Conservation (phyloP, 2,329 filamentous ascomycete genomes). For the Drechslerella dactyloides region DNA sequence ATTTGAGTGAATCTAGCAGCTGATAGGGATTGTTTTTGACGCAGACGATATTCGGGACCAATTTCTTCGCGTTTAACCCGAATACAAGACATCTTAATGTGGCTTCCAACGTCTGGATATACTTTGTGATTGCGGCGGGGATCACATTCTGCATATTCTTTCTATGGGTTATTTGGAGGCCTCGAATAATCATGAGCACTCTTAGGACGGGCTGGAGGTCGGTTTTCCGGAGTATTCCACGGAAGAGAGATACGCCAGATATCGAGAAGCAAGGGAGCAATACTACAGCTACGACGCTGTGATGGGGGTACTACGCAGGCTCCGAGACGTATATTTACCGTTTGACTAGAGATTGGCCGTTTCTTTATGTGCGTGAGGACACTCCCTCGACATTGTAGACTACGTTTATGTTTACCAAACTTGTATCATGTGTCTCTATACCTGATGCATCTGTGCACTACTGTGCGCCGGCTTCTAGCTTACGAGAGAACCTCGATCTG, state of each 20-base stretch:
- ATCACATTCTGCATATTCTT: slow-evolving; percentile 8
- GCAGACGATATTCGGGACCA: slow-evolving; percentile 34
- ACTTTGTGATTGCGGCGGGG: slow-evolving; percentile 30
- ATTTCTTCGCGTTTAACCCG: slow-evolving; percentile 29
- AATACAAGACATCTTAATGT: slow-evolving; percentile 22
- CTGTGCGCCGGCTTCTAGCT: background rate
- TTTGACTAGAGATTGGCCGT: no score
- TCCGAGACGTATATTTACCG: no score
- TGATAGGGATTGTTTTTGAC: background rate
- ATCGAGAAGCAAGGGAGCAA: slow-evolving; percentile 9
- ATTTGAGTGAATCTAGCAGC: background rate
- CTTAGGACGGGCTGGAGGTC: background rate
- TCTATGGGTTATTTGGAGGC: slow-evolving; percentile 16
- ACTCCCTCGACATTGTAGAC: background rate
- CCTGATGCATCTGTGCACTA: background rate
- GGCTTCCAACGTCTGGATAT: slow-evolving; percentile 38
- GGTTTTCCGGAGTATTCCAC: background rate
- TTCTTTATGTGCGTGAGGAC: no score
- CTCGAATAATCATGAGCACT: background rate
- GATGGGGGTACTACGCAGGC: no score
- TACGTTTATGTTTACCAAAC: no score
- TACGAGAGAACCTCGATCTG: no score
- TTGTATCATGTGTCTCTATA: background rate
- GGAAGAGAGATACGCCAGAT: slow-evolving; percentile 2
- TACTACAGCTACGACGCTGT: no score